Conservation (phyloP, 495 filamentous ascomycete species). For the Daldinia concentrica region DNA sequence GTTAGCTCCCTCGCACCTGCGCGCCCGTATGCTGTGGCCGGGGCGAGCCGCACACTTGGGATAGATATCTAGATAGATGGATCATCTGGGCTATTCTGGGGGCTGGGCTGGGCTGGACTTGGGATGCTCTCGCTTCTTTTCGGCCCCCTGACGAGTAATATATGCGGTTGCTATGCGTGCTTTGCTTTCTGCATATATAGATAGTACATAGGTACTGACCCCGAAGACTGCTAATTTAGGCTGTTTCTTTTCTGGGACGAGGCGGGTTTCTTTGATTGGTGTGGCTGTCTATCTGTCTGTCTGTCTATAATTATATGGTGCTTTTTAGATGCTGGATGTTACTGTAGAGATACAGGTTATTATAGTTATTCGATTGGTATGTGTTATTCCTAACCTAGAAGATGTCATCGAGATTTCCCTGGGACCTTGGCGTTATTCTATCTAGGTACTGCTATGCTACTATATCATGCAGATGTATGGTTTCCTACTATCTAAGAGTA, state of each 20-base stretch:
- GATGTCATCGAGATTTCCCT: too few relatives aligned
- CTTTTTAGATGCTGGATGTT: too few relatives aligned
- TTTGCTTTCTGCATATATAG: not conserved
- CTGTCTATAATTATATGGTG: too few relatives aligned
- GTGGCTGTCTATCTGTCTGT: not conserved
- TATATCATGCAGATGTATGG: too few relatives aligned
- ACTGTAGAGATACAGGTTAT: too few relatives aligned
- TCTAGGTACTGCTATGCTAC: too few relatives aligned
- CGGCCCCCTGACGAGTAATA: not conserved
- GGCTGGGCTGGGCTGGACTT: not conserved
- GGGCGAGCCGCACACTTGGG: not conserved
- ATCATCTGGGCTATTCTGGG: not conserved
- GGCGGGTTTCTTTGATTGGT: not conserved
- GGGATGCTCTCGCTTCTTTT: not conserved
- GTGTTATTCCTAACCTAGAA: too few relatives aligned
- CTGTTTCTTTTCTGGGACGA: constrained; percentile 2
- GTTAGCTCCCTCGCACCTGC: not conserved
- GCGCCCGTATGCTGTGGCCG: not conserved
- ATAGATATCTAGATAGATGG: too few relatives aligned
- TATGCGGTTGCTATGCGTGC: not conserved
- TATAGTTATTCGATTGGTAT: too few relatives aligned
- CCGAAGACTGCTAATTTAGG: not conserved
- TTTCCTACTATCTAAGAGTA: too few relatives aligned
- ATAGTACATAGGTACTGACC: too few relatives aligned
- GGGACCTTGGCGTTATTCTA: too few relatives aligned